Evolutionary conservation across 331 rosid species (phyloP).

Genomic region (Quercus tomentella): DNA sequence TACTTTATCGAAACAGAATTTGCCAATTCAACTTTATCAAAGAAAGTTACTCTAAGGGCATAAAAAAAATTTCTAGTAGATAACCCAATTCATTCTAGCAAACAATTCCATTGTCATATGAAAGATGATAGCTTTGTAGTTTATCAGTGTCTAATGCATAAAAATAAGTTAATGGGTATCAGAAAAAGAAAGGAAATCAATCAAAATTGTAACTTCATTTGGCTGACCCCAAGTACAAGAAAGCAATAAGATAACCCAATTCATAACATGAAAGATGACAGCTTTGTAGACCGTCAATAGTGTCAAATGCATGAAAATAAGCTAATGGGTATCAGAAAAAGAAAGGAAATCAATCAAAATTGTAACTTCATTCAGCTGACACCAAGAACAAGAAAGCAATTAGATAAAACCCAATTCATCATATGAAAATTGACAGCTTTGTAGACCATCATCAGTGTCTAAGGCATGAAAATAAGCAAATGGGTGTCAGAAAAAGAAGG

Average conservation of each 20-base stretch:
- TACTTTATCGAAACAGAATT: background rate
- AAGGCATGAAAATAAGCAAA: background rate
- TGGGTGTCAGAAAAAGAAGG: background rate
- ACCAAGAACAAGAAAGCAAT: too few species aligned
- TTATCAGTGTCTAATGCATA: background rate
- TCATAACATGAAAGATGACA: too few species aligned
- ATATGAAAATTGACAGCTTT: background rate
- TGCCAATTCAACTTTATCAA: background rate
- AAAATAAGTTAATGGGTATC: background rate
- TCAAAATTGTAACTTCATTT: too few species aligned
- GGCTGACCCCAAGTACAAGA: too few species aligned
- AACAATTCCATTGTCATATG: background rate
- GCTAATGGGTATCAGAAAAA: too few species aligned
- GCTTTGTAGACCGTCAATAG: too few species aligned
- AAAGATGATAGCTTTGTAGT: too few species aligned
- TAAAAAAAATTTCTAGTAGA: background rate
- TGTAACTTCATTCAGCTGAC: too few species aligned
- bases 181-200: background rate
- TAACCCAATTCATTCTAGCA: background rate
- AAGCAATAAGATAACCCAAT: too few species aligned
- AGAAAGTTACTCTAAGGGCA: background rate
- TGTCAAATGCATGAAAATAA: too few species aligned
- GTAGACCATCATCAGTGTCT: background rate
- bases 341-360: too few species aligned
- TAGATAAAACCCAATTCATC: too few species aligned